These are phyloP conservation scores for Xylariaceae sp. DNA, from an alignment of 2,329 filamentous ascomycete genomes.

Conservation along the genomic window DNA sequence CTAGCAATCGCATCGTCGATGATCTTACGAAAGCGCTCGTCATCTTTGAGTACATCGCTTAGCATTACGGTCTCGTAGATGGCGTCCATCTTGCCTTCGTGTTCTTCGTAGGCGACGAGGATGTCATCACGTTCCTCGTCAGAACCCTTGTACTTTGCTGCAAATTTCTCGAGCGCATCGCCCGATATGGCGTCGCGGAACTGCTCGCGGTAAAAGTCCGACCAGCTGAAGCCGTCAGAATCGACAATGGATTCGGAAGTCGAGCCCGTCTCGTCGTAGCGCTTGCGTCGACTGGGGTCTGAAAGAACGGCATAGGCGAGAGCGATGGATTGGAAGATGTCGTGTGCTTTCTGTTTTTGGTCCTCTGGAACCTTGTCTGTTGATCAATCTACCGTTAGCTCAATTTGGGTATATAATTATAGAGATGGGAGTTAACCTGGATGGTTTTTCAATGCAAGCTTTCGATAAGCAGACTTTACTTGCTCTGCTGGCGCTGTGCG, in stretches of 20 bases:
- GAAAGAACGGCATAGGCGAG: conserved; percentile 95
- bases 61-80: conserved; percentile 88
- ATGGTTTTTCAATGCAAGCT: conserved; percentile 85
- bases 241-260: conserved; percentile 83
- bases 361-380: conserved; percentile 77
- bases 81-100: conserved; percentile 74
- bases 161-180: conserved; percentile 77
- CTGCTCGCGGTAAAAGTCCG: conserved; percentile 85
- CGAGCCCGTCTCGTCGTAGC: conserved; percentile 89
- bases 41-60: conserved; percentile 81
- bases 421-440: conserved; percentile 62
- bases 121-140: conserved; percentile 84
- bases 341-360: conserved; percentile 74
- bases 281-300: conserved; percentile 76
- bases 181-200: conserved; percentile 77
- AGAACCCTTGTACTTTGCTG: conserved; percentile 79
- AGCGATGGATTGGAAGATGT: conserved; percentile 86
- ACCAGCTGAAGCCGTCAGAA: conserved; percentile 86
- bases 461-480: conserved; percentile 90
- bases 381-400: conserved; percentile 7
- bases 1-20: conserved; percentile 80
- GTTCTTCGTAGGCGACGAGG: conserved; percentile 74
- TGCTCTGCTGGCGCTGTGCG: conserved; percentile 75
- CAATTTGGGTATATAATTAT: neutral
- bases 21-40: conserved; percentile 80